Base-by-base conservation (phyloP, 768 basidiomycete genomes). In the Nidularia sp. region DNA sequence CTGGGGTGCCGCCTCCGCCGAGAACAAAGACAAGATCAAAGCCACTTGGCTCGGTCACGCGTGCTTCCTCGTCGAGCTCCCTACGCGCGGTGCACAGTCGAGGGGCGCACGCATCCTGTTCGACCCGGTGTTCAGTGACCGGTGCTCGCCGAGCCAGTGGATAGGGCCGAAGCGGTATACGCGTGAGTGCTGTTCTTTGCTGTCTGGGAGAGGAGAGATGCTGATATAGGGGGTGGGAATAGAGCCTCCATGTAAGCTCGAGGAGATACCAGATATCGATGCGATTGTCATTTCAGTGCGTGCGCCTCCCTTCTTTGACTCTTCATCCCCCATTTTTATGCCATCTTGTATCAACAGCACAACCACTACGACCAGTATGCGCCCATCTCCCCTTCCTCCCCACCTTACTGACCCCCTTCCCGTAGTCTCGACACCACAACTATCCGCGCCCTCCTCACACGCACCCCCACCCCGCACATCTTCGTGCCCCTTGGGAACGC, bases 221-320 rank as follows among this genome's bases (percentile, higher is more conserved):
- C 39, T 41, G 15, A 41, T 29, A 29, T 29, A 29, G 25, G 2
- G 3, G 10, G 45, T 15, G n/a, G 10, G 10, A 2, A 12, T 45
- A 79, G 77, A 70, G 3, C 65, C 78, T 0, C 77, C 82, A 0
- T 82, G 80, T 48, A 62, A 70, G n/a, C 70, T 83, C 18, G 70
- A 77, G 42, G 80, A 84, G 2, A 69, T 86, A 45, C 83, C 85
- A 0, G 77, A 83, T 42, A 60, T 86, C 12, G 84, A 86, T 58
- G 77, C 76, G n/a, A 72, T 86, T 33, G 77, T 83, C 5, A 82
- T 85, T 49, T 81, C 79, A 64, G 83, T 75, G 66, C 63, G 73
- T 62, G 22, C 25, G 2, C 22, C 39, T 52, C 35, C 7, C 12
- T 44, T 4, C 33, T 18, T 41, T 46, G 6, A 8, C 2, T 4